phyloP scores from a whole-genome alignment of 306 rosid species.

The Rosa chinensis region DNA sequence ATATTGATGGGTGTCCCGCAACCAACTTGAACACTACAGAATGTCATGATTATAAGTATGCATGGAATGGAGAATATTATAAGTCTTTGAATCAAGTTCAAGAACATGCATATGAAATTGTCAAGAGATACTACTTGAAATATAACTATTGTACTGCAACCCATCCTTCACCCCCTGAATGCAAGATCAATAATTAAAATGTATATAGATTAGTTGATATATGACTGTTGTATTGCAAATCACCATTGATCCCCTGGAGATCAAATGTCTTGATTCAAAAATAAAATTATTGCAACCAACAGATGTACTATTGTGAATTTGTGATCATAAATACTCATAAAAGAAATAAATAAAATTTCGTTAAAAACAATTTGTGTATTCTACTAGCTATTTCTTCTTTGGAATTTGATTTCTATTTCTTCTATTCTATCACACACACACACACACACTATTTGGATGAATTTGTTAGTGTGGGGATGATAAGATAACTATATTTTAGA shows the following conservation, averaged over 20 bases:
- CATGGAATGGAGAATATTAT: slow-evolving; percentile 20
- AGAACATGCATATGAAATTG: neutral
- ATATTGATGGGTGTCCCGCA: slow-evolving; percentile 6
- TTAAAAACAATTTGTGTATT: no score
- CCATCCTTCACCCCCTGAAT: slow-evolving; percentile 4
- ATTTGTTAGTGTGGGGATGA: no score
- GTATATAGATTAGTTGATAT: neutral
- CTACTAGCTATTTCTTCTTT: no score
- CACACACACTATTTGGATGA: no score
- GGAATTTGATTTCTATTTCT: no score
- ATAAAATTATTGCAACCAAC: neutral
- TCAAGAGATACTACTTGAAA: slow-evolving; percentile 20
- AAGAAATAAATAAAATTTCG: no score
- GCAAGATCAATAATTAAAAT: neutral
- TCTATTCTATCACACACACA: no score
- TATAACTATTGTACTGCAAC: slow-evolving; percentile 28
- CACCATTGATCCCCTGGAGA: neutral
- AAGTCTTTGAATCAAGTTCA: slow-evolving; percentile 12
- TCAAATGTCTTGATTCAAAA: no score
- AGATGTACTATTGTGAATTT: no score
- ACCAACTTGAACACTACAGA: neutral
- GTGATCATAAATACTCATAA: no score
- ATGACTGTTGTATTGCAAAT: neutral
- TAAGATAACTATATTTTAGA: no score
- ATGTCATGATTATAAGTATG: slow-evolving; percentile 13